A percentile compares a stretch with the other conserved stretches of the same genome.
Evolutionary conservation across 2,329 filamentous ascomycete species (phyloP).

Genomic region (Arthrobotrys megalospora): DNA sequence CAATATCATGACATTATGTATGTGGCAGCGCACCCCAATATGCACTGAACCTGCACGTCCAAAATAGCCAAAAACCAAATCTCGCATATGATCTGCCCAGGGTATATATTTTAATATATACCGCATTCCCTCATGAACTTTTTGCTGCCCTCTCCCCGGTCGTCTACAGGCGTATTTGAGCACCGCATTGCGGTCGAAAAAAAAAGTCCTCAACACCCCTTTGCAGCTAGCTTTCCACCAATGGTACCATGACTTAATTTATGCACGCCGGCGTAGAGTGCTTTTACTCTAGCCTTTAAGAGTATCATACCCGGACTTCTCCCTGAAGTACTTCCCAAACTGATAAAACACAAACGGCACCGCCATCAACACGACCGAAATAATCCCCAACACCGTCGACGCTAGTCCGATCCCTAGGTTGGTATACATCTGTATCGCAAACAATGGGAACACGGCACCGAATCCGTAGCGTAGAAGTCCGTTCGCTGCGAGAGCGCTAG

Average conservation of each 20-base stretch:
- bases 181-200: constrained; percentile 12
- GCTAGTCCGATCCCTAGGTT: constrained; percentile 69
- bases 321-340: constrained; percentile 68
- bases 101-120: constrained; percentile 53
- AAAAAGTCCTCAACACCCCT: neutral
- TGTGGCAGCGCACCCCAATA: constrained; percentile 10
- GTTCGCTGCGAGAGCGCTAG: constrained; percentile 75
- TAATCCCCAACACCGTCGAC: constrained; percentile 68
- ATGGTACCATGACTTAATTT: neutral
- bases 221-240: neutral
- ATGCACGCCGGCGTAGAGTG: neutral
- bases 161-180: constrained; percentile 7
- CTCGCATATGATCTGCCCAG: constrained; percentile 49
- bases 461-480: constrained; percentile 73
- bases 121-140: constrained; percentile 35
- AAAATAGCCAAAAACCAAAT: constrained; percentile 57
- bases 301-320: constrained; percentile 58
- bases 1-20: neutral
- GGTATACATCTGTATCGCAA: constrained; percentile 73
- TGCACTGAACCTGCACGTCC: constrained; percentile 15
- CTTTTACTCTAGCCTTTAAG: constrained; percentile 26
- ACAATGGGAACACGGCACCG: constrained; percentile 74
- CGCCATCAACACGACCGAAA: constrained; percentile 70
- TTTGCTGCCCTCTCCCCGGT: neutral
- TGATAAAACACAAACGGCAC: constrained; percentile 73